A percentile compares a stretch with the other conserved stretches of the same genome.
Evolutionary conservation across 23 red algal species (phyloP).

Genomic region (Cyanidium caldarium): DNA sequence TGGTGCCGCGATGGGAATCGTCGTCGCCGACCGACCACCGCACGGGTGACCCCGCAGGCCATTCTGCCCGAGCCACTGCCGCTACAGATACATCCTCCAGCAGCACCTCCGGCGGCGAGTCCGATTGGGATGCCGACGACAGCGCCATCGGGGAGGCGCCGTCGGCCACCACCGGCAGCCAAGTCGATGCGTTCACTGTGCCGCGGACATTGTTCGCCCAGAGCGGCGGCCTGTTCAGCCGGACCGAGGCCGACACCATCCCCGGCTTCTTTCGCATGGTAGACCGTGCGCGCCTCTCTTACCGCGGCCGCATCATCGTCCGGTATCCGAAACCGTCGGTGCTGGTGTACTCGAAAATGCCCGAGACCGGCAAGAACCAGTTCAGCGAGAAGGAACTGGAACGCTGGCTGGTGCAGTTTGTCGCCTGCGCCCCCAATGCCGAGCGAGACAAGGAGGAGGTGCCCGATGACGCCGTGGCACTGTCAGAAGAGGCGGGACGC

Average conservation of each 20-base stretch:
- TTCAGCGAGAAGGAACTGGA: background rate
- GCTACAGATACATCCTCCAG: background rate
- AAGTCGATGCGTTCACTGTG: background rate
- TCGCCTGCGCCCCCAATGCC: too few species aligned
- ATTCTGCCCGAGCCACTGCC: too few species aligned
- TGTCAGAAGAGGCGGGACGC: too few species aligned
- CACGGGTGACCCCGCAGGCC: too few species aligned
- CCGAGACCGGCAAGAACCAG: background rate
- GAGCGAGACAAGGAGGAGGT: too few species aligned
- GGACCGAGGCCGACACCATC: background rate
- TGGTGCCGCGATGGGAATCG: too few species aligned
- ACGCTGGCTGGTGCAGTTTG: background rate
- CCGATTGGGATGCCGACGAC: background rate
- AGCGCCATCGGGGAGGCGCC: background rate
- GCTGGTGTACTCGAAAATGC: background rate
- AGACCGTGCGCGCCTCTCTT: background rate
- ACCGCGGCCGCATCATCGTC: background rate
- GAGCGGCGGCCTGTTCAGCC: background rate
- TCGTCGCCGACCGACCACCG: too few species aligned
- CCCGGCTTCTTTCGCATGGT: constrained; percentile 2
- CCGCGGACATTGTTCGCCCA: background rate
- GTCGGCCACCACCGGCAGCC: background rate
- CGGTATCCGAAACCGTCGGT: background rate
- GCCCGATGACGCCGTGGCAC: too few species aligned
- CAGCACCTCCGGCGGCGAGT: background rate